A percentile compares a stretch with the other conserved stretches of the same genome.
Evolutionary conservation across 331 rosid genomes (phyloP).

Genomic region (Acacia pycnantha): DNA sequence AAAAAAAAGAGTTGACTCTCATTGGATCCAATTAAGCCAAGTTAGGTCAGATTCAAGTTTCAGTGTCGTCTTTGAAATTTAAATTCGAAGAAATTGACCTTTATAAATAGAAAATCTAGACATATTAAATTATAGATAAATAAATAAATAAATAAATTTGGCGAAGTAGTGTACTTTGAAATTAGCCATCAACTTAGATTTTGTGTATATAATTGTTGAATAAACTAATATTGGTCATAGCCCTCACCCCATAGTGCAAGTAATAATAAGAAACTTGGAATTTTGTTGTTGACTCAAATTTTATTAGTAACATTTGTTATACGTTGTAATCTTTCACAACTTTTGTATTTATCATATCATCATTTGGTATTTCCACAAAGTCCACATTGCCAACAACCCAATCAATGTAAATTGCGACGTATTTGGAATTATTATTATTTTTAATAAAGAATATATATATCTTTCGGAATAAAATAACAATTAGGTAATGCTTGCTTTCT

Average conservation of each 20-base stretch:
- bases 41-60: constrained; percentile 41
- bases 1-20: constrained; percentile 21
- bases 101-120: not conserved
- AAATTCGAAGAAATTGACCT: not conserved
- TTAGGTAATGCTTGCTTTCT: not conserved
- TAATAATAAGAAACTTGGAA: not conserved
- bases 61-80: not conserved
- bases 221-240: not conserved
- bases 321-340: not conserved
- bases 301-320: not conserved
- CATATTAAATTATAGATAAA: not conserved
- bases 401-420: not conserved
- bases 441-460: not conserved
- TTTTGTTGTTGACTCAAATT: not conserved
- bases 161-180: not conserved
- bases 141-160: too few relatives aligned
- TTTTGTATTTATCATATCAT: not conserved
- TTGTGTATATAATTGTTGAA: not conserved
- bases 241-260: not conserved
- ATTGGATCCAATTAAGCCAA: not conserved
- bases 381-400: constrained; percentile 10
- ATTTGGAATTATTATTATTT: not conserved
- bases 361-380: not conserved
- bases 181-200: not conserved
- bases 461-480: not conserved